Base-by-base conservation (phyloP, 495 filamentous ascomycete genomes). In the Trichoderma asperelloides region DNA sequence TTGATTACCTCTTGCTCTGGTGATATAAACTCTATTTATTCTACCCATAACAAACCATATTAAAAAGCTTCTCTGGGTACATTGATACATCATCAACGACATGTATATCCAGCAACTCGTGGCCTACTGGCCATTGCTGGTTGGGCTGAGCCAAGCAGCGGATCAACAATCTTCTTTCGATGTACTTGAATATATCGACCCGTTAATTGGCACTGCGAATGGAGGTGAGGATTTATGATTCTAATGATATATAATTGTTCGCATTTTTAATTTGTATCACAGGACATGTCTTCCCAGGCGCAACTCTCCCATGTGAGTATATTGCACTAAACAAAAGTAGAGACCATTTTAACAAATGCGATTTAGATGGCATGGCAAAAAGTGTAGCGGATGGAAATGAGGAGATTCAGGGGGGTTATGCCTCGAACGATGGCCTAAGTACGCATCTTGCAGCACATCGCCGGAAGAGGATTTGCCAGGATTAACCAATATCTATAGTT, bases 331-430 rank as follows among this genome's bases (percentile, higher is more conserved):
- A 60, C 25, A 30, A 9, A 12, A 21, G 5, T 9, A 21, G 49
- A 25, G 0, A 60, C 16, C 7, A 13, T 2, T 23, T 51, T 1
- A 30, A 15, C 27, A 28, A 13, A 60, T 21, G 43, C 43, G 43
- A 47, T 4, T 13, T 23, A 60, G 55, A 60, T 60, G 55, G 85
- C 40, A 85, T 91, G 79, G 88, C 85, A 63, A 91, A 90, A 72
- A 85, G 88, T 3, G 86, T 89, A 0, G 84, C 88, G 30, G 88
- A 91, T 71, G 85, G 84, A 3, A 68, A 78, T 27, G 81, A 81
- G 3, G 85, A 90, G 69, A 88, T 88, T 49, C 86, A 88, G 69
- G 88, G 85, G 1, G 89, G 89, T 1, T 91, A 89, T 71, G 80
- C 63, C 67, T 73, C 43, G 3, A 55, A 66, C 23, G 30, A 66